Percentiles rank a stretch among this genome's conserved stretches.
phyloP scores from a whole-genome alignment of 78 protist genomes.

The Monocercomonoides exilis region DNA sequence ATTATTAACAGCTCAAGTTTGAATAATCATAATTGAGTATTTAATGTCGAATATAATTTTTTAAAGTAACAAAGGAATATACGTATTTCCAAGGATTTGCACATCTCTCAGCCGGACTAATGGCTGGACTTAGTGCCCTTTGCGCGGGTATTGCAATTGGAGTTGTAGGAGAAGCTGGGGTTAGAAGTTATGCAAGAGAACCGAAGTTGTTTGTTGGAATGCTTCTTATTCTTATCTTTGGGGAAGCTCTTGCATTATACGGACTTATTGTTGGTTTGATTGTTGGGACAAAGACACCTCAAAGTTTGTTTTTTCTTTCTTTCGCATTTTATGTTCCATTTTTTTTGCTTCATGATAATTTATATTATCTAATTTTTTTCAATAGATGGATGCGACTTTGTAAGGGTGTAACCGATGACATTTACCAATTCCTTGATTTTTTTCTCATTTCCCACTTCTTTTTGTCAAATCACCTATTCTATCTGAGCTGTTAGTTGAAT shows the following conservation, averaged over 20 bases:
- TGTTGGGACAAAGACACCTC: constrained; percentile 17
- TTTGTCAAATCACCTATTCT: no score
- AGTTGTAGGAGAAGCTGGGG: constrained; percentile 88
- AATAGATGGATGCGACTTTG: no score
- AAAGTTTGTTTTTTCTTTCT: not conserved
- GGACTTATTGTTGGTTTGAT: constrained; percentile 82
- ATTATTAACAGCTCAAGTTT: constrained; percentile 55
- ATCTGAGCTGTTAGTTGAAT: no score
- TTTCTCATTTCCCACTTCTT: no score
- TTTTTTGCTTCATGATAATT: no score
- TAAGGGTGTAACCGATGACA: no score
- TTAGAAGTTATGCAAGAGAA: constrained; percentile 70
- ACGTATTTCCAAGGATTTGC: constrained; percentile 48
- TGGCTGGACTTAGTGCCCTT: constrained; percentile 87
- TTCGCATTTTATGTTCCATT: not conserved
- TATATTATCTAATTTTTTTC: no score
- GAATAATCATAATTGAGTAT: not conserved
- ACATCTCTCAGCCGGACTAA: constrained; percentile 66
- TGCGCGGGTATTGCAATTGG: constrained; percentile 93
- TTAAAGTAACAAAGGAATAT: constrained; percentile 9
- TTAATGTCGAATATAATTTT: not conserved
- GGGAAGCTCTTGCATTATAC: constrained; percentile 86
- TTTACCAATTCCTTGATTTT: no score
- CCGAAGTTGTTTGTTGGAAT: constrained; percentile 66
- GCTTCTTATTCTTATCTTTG: constrained; percentile 86